Evolutionary conservation across 1,139 yeast genomes (phyloP), one percentile per base, ranked within the genome.

Genomic region (Pichia sp.): DNA sequence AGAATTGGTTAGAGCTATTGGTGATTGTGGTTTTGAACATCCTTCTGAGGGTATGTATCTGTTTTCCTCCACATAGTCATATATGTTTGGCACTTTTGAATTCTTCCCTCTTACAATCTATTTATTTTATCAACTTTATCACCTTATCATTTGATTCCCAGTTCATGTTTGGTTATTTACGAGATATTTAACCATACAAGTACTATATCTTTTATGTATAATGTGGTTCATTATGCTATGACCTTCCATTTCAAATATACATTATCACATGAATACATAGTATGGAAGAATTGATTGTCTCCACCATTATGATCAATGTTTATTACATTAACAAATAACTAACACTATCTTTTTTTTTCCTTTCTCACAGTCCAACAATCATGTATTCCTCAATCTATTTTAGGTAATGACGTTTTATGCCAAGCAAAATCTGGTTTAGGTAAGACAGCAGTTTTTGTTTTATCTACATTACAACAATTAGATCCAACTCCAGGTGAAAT

Each of bases 381-480:
- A 62, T 88, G 97, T 73, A 92, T 92, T 65, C 98, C 98, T 51
- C 98, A 92, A 73, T 87, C 97, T 50, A 89, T 92, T 64, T 85
- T 92, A 63, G 98, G 98, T 67, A 90, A 96, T 56, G 98, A 92
- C 66, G 97, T 92, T 53, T 74, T 92, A 59, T 92, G 98, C 74
- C 98, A 92, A 76, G 98, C 98, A 69, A 92, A 92, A 76, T 92
- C 98, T 43, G 98, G 98, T 83, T 79, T 92, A 61, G 98, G 98
- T 82, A 92, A 92, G 71, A 92, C 98, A 51, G 98, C 98, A 45
- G 98, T 92, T 53, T 92, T 92, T 62, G 97, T 92, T 51, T 77
- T 92, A 64, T 88, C 97, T 25, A 90, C 98, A 52, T 78, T 92
- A 66, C 97, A 92, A 72, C 97, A 92, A 73, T 79, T 92, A 64